Base-by-base conservation (phyloP, 371 early-diverging fungal species). In the Haplosporangium sp. region DNA sequence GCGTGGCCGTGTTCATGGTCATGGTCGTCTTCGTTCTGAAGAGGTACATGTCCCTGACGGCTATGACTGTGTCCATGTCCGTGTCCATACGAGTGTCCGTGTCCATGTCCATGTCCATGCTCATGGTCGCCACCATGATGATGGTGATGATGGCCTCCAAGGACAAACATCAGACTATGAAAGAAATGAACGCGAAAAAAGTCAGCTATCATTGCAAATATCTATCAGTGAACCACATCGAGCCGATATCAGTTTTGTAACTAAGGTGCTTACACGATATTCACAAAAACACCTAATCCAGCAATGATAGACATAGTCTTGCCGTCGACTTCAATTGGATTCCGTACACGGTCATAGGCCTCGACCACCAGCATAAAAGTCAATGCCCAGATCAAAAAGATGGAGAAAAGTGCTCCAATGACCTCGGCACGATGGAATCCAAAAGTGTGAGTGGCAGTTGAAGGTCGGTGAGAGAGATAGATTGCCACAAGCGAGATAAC, bases 381-480 rank as follows among this genome's bases (percentile, higher is more conserved):
- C 57, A 96, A 75, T 1, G 87, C 84, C 95, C 95, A 96, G 59
- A 96, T 95, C 20, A 94, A 82, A 45, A 93, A 81, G 23, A 94
- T 89, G 11, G 95, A 95, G 38, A 89, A 67, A n/a, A 95, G 75
- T 3, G 95, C 96, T 38, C 95, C 96, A 52, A 96, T 81, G 10
- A 95, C 94, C 77, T 96, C 95, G 29, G 92, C 92, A 45, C 96
- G 89, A 62, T 95, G 90, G 71, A 90, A 96, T 38, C 96, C 95
- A 83, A 90, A 96, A 12, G 94, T 88, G 71, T 92, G 92, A 46
- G 69, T 73, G n/a, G 80, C 74, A 9, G 93, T 92, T 5, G 92
- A 83, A 0, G 91, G 91, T 43, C 87, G 85, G 52, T 86, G 86
- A 16, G 92, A 89, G 21, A 93, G 81, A 66, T 91, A 90, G 55